Conservation (phyloP, 306 rosid species). For the Cicer yamashitae region DNA sequence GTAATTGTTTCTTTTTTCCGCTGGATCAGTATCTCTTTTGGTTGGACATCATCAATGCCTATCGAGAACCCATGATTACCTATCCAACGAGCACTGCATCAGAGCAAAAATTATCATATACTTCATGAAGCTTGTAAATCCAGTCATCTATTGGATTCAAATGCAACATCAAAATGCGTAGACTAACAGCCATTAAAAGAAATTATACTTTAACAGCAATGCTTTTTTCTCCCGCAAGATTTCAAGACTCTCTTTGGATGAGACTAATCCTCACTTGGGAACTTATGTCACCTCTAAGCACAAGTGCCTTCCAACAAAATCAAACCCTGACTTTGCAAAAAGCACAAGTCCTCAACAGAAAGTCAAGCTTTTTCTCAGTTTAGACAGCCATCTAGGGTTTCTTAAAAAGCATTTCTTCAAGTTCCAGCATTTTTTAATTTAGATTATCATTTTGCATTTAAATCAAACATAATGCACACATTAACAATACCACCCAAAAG, state of each 20-base stretch:
- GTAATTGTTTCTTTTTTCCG: constrained; percentile 65
- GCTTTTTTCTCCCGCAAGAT: neutral
- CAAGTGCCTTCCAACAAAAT: constrained; percentile 20
- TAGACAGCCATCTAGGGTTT: neutral
- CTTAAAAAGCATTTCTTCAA: neutral
- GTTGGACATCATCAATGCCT: constrained; percentile 97
- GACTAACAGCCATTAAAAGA: constrained; percentile 11
- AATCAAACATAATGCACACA: constrained; percentile 15
- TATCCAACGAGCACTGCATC: constrained; percentile 95
- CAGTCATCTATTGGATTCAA: constrained; percentile 25
- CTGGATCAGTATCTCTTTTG: constrained; percentile 59
- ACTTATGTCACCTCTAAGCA: constrained; percentile 1
- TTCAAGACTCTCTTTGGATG: constrained; percentile 4
- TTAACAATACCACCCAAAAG: constrained; percentile 17
- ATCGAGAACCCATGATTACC: constrained; percentile 97
- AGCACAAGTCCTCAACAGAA: constrained; percentile 9
- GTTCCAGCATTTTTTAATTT: constrained; percentile 19
- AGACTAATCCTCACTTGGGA: constrained; percentile 6
- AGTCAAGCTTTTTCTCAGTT: constrained; percentile 5
- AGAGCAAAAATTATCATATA: constrained; percentile 40
- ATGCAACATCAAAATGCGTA: constrained; percentile 35
- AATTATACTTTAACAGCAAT: constrained; percentile 18
- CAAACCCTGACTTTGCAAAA: constrained; percentile 20
- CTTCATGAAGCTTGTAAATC: constrained; percentile 31
- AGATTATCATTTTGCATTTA: constrained; percentile 12